Evolutionary conservation across 2,329 filamentous ascomycete species (phyloP).

Genomic region (Xylaria sp.): DNA sequence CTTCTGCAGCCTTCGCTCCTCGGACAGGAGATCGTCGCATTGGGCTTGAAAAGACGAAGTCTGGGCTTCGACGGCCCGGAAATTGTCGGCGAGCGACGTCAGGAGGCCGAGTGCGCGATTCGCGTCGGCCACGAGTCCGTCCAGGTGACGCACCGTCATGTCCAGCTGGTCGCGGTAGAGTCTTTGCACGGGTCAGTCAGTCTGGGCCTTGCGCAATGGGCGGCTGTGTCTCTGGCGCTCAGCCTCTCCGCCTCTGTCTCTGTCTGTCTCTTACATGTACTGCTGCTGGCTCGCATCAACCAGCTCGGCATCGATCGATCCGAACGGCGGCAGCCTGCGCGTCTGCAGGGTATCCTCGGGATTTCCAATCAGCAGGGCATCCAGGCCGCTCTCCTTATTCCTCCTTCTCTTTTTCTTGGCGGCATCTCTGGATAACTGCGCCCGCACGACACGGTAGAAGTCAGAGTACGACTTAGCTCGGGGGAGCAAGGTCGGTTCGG

Average conservation of each 20-base stretch:
- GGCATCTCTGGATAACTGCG: slow-evolving; percentile 65
- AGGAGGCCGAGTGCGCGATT: slow-evolving; percentile 80
- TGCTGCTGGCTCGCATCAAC: slow-evolving; percentile 85
- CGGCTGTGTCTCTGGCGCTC: neutral
- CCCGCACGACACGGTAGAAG: slow-evolving; percentile 73
- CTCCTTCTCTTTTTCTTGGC: slow-evolving; percentile 55
- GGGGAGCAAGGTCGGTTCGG: slow-evolving; percentile 71
- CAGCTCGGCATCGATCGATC: slow-evolving; percentile 74
- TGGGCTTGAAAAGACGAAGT: slow-evolving; percentile 93
- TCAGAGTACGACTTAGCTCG: slow-evolving; percentile 83
- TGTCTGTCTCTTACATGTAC: slow-evolving; percentile 72
- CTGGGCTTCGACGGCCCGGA: slow-evolving; percentile 86
- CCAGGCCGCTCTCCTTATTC: slow-evolving; percentile 59
- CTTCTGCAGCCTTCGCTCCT: slow-evolving; percentile 81
- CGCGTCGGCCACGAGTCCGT: slow-evolving; percentile 80
- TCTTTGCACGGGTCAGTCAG: slow-evolving; percentile 58
- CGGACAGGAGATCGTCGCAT: slow-evolving; percentile 86
- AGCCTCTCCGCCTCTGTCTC: neutral
- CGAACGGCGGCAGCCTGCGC: slow-evolving; percentile 52
- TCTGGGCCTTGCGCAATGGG: slow-evolving; percentile 17
- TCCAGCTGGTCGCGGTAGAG: slow-evolving; percentile 84
- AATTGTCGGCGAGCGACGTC: slow-evolving; percentile 83
- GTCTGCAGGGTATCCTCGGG: slow-evolving; percentile 41
- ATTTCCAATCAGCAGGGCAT: slow-evolving; percentile 60
- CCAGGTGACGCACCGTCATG: slow-evolving; percentile 83